A percentile compares a stretch with the other conserved stretches of the same genome.
Conservation (phyloP, 2,329 filamentous ascomycete genomes). For the Trichophyton rubrum region DNA sequence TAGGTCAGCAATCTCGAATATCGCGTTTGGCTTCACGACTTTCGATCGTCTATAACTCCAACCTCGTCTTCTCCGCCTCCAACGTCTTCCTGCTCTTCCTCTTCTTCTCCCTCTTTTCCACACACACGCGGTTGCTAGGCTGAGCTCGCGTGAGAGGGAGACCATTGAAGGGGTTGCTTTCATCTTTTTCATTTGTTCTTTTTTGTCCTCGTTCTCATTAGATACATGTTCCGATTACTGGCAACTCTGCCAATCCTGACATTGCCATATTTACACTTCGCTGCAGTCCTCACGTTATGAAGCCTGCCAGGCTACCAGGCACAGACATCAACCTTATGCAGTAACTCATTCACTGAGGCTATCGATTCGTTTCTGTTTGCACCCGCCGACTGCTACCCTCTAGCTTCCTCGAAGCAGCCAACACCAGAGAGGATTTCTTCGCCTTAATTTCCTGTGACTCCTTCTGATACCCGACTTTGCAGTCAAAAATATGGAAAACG, state of each 20-base stretch:
- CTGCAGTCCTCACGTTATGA: neutral
- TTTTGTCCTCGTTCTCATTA: neutral
- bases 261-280: neutral
- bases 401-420: neutral
- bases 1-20: conserved; percentile 6
- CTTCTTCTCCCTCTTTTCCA: neutral
- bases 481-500: conserved; percentile 26
- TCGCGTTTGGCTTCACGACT: neutral
- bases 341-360: neutral
- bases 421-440: neutral
- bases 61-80: conserved; percentile 10
- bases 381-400: neutral
- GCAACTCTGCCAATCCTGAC: neutral
- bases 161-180: neutral
- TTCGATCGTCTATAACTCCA: conserved; percentile 3
- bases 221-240: neutral
- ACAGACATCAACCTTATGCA: neutral
- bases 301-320: neutral
- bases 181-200: neutral
- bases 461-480: too few species aligned
- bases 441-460: neutral
- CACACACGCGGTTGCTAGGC: conserved; percentile 5
- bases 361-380: neutral
- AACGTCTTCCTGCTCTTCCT: conserved; percentile 12
- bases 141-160: conserved; percentile 1